Evolutionary conservation across 2,329 filamentous ascomycete genomes (phyloP), one percentile per base, ranked within the genome.

Genomic region (Colletotrichum musae): DNA sequence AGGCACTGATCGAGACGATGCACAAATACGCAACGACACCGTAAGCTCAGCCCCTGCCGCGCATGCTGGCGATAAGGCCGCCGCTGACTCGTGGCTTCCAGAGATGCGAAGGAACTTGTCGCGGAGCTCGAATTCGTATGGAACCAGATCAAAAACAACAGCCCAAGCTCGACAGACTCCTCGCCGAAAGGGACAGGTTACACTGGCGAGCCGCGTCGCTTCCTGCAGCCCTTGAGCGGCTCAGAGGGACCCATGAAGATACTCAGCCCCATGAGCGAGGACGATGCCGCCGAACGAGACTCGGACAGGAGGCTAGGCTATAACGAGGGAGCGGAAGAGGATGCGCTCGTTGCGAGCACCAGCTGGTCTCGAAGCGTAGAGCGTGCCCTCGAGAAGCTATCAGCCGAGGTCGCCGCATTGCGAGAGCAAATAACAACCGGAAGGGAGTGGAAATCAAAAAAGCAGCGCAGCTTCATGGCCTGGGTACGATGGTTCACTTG

Each of bases 51-150:
- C 28, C 16, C 6, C 21, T 24, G 7, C 45, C 18, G 45, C 26
- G 45, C 54, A 47, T 56, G 48, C 43, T 59, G 16, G 45, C 39
- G 57, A 54, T 24, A 5, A 16, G 21, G 28, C 24, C 24, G 3
- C 50, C 51, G 32, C 67, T 70, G 57, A 70, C 51, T 57, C 67
- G 43, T 45, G 43, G 36, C 21, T 16, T 24, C 21, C 72, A 91
- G 89, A 57, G 94, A 97, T 78, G 94, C 94, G 7, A 88, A 92
- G 69, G 95, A 97, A 80, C 87, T 99, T 47, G 95, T 98, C 45
- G 87, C 91, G 10, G 96, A 99, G 80, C 89, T 99, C n/a, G 96
- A 99, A 81, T 99, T 98, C 76, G 95, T 99, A 47, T 99, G 96
- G 96, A 94, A 98, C 74, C 96, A 98, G 80, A 95, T 99, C 75